Base-by-base conservation (phyloP, 148 eudicot genomes). In the Nyssa sinensis region DNA sequence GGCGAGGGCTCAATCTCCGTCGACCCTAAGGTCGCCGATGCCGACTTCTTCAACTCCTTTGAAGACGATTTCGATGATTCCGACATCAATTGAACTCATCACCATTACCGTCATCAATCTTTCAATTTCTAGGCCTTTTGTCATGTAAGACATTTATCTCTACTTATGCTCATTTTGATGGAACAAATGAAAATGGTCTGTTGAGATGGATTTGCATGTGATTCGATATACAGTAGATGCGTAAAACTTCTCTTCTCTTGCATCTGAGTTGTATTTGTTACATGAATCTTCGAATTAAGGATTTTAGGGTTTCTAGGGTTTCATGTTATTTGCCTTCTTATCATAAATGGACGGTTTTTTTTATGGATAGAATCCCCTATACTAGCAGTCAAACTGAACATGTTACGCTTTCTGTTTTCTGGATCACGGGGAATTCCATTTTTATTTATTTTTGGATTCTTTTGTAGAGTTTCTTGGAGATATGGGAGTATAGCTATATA, bases 21-120 rank as follows among this genome's bases (percentile, higher is more conserved):
- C n/a, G 91, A 86, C 30, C 79, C 65, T 71, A 80, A 75, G 64
- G 88, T 92, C 61, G 81, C 88, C 17, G 92, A 92, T 65, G 70
- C 91, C 69, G 91, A 92, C 60, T 92, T 92, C 91, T 92, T 82
- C 90, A 90, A 90, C 76, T 73, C 84, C 62, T 90, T 92, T 71
- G 72, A 88, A 9, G 97, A 92, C 67, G 94, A 92, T 72, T 92
- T 92, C 78, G 91, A 92, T 61, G 94, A 92, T 39, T 33, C 86
- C 30, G 97, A 92, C 70, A 85, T 92, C 87, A 87, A 89, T 69
- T 92, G 70, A 84, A 29, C 33, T 19, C 9, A 4, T 32, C 73
- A 23, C 64, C 49, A 0, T 0, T 28, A 30, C 21, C 28, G 7
- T 4, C 32, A 17, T 9, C 39, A 28, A 53, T n/a, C 59, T 23